Evolutionary conservation across 1,139 yeast genomes (phyloP).

Genomic region (Geotrichum australiense): DNA sequence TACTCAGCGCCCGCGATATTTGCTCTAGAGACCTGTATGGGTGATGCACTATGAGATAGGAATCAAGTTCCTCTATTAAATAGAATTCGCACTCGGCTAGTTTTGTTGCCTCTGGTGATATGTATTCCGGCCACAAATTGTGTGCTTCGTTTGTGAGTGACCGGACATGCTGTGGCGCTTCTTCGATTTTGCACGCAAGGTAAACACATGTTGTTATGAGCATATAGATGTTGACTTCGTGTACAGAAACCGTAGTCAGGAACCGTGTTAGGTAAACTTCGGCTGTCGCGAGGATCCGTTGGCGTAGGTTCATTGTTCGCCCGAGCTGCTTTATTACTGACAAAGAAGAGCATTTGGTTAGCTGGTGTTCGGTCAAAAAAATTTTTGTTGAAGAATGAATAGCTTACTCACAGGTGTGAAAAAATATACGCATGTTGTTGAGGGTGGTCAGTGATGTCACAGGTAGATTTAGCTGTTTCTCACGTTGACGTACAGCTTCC

Average conservation of each 20-base stretch:
- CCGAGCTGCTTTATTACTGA: constrained; percentile 64
- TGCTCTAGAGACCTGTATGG: constrained; percentile 75
- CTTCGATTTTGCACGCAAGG: constrained; percentile 89
- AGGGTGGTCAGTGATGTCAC: constrained; percentile 29
- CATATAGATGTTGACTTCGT: constrained; percentile 76
- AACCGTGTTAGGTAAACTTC: constrained; percentile 76
- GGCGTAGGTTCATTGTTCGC: constrained; percentile 66
- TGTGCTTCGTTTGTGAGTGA: constrained; percentile 79
- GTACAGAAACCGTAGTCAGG: constrained; percentile 60
- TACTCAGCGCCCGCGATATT: constrained; percentile 42
- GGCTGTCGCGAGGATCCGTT: constrained; percentile 81
- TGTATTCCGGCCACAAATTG: constrained; percentile 89
- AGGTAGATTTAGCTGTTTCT: constrained; percentile 22
- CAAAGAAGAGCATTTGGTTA: constrained; percentile 46
- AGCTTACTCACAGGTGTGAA: constrained; percentile 33
- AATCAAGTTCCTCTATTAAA: constrained; percentile 79
- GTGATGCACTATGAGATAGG: constrained; percentile 75
- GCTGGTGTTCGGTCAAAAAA: constrained; percentile 44
- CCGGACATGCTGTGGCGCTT: constrained; percentile 89
- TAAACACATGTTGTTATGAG: constrained; percentile 80
- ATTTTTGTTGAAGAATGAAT: background rate
- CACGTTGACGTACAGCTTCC: constrained; percentile 30
- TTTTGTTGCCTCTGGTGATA: constrained; percentile 85
- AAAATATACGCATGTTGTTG: constrained; percentile 39
- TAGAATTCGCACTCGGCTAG: constrained; percentile 97